Evolutionary conservation across 2,329 filamentous ascomycete species (phyloP).

Genomic region (Diplodia corticola): DNA sequence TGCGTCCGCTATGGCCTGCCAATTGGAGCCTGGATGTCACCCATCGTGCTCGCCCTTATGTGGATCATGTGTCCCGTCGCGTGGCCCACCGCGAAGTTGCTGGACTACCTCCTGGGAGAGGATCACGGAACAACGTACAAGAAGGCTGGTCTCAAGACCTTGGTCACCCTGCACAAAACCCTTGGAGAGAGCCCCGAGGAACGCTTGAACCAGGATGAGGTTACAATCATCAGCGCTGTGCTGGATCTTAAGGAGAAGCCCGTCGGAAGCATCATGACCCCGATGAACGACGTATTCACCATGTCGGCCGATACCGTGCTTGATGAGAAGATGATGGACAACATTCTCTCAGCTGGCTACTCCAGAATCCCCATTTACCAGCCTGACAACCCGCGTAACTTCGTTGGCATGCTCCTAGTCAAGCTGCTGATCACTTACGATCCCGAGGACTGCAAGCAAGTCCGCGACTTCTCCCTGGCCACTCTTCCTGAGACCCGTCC

Average conservation of each 20-base stretch:
- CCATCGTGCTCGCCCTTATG: slow-evolving; percentile 85
- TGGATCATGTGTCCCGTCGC: slow-evolving; percentile 86
- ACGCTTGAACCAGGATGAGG: slow-evolving; percentile 92
- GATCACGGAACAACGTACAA: slow-evolving; percentile 98
- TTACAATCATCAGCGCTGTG: slow-evolving; percentile 97
- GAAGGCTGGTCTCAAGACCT: slow-evolving; percentile 93
- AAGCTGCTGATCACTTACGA: slow-evolving; percentile 99
- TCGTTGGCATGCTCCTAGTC: slow-evolving; percentile 95
- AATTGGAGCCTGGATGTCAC: slow-evolving; percentile 92
- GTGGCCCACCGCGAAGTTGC: slow-evolving; percentile 92
- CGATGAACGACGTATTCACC: slow-evolving; percentile 95
- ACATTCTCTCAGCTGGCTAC: slow-evolving; percentile 89
- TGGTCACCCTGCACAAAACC: slow-evolving; percentile 92
- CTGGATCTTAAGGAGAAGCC: slow-evolving; percentile 95
- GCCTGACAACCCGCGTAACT: slow-evolving; percentile 79
- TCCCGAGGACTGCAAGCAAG: slow-evolving; percentile 83
- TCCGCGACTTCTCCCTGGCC: slow-evolving; percentile 87
- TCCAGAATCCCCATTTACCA: slow-evolving; percentile 94
- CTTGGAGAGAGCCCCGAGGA: slow-evolving; percentile 72
- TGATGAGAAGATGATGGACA: slow-evolving; percentile 92
- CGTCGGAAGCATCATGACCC: slow-evolving; percentile 95
- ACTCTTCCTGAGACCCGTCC: slow-evolving; percentile 93
- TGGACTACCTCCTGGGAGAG: slow-evolving; percentile 89
- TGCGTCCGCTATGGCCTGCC: slow-evolving; percentile 95
- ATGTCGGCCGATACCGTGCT: slow-evolving; percentile 94